Evolutionary conservation across 148 eudicot genomes (phyloP).

Genomic region (Chenopodium quinoa): DNA sequence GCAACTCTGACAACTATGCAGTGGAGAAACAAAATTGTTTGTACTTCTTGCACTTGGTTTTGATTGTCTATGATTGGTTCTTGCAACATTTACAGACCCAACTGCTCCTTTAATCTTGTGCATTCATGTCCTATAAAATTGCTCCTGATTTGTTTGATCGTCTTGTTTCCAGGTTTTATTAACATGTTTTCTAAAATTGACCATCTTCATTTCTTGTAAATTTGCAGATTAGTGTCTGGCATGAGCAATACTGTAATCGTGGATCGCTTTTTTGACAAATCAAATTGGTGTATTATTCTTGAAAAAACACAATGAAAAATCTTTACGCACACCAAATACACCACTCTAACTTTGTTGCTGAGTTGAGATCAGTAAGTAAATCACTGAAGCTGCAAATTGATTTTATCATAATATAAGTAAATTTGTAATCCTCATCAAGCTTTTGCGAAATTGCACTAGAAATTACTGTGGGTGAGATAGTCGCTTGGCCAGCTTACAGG

Average conservation of each 20-base stretch:
- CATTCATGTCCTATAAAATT: too few relatives aligned
- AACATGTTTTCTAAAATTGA: background rate
- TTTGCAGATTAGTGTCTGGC: conserved; percentile 70
- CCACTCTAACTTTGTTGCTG: background rate
- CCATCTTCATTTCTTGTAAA: background rate
- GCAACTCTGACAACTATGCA: background rate
- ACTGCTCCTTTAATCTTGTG: background rate
- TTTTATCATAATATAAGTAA: background rate
- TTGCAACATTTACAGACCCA: background rate
- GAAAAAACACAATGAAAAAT: conserved; percentile 52
- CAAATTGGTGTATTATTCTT: conserved; percentile 94
- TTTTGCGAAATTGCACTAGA: background rate
- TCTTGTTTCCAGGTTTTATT: background rate
- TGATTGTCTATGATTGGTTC: background rate
- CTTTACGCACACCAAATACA: background rate
- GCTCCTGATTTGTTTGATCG: background rate
- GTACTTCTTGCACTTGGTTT: background rate
- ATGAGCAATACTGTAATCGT: conserved; percentile 62
- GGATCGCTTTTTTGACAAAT: conserved; percentile 86
- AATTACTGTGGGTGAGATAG: background rate
- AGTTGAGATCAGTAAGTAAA: background rate
- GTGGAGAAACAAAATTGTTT: too few relatives aligned
- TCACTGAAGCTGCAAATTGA: background rate
- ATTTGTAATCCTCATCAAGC: background rate
- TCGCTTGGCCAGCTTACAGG: background rate